Evolutionary conservation across 192 early-diverging fungal genomes (phyloP), one percentile per base, ranked within the genome.

Genomic region (Coemansia sp.): DNA sequence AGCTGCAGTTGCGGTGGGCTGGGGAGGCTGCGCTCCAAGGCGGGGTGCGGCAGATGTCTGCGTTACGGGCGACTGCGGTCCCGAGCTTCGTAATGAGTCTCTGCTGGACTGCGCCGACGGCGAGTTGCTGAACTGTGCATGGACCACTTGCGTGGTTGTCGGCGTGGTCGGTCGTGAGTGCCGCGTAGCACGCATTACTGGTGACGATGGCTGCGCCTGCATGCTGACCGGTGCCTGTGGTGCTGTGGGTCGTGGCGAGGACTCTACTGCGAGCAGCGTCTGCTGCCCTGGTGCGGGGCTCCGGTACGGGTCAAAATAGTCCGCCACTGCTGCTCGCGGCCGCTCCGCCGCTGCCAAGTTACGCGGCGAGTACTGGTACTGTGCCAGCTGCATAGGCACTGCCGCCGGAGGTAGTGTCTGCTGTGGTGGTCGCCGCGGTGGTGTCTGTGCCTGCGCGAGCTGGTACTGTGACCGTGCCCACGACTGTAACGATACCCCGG

Each of bases 231-330:
- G 63, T 40, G 37, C 27, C 5, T 38, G 36, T 37, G 62, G 49
- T 8, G 62, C 62, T 29, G 62, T 25, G 27, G 60, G 37, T 17
- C 41, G 47, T 25, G 60, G 65, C 14, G 24, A n/a, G 12, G 53
- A 31, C 35, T 54, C 56, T 56, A 37, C 47, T 36, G 56, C 29
- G 37, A 51, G 19, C 59, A 54, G 31, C 42, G 17, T 65, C 59
- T 61, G 64, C 47, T 82, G 79, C 17, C 79, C 79, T 22, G 51
- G 79, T 1, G 62, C 22, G 12, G 62, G 43, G 35, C 60, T 37
- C 37, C 54, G 64, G 67, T 82, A 82, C 46, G 79, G 79, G 74
- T 82, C 79, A 60, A 76, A 69, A 56, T 76, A 82, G 59, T 82
- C 79, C 8, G 79, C 78, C 4, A 72, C 63, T n/a, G 73, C 73